These are phyloP conservation scores for Echeveria elegans DNA, from an alignment of 164 flowering plant genomes.

Conservation along the genomic window DNA sequence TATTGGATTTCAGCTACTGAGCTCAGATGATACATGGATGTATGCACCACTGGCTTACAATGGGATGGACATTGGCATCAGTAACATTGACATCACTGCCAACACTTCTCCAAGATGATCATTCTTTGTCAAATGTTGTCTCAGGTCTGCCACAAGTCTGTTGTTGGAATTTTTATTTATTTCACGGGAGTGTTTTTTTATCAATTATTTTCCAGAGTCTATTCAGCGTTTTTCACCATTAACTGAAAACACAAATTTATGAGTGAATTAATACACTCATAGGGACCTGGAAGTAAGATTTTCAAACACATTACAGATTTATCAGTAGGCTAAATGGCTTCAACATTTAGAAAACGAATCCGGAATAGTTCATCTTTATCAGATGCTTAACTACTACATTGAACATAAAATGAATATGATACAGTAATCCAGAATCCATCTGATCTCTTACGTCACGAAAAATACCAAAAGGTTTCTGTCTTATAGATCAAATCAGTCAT, in stretches of 20 bases:
- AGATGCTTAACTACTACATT: no score
- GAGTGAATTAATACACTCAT: no score
- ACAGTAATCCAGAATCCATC: no score
- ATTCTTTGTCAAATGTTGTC: neutral
- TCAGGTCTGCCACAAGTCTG: neutral
- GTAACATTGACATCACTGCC: neutral
- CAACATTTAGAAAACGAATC: no score
- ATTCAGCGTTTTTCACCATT: neutral
- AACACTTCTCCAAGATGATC: neutral
- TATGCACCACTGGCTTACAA: constrained; percentile 93
- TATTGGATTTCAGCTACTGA: constrained; percentile 49
- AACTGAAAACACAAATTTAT: neutral
- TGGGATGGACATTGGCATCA: constrained; percentile 71
- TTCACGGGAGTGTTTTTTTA: neutral
- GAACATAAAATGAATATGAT: no score
- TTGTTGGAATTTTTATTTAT: neutral
- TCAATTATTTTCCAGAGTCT: neutral
- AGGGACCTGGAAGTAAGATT: no score
- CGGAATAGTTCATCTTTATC: no score
- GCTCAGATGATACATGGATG: constrained; percentile 97
- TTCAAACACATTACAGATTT: no score
- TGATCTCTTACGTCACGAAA: no score
- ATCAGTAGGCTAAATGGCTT: no score
- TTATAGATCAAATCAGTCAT: neutral
- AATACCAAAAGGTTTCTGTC: neutral